Conservation (phyloP, 352 stramenopile species). For the Globisporangium iwayamae region DNA sequence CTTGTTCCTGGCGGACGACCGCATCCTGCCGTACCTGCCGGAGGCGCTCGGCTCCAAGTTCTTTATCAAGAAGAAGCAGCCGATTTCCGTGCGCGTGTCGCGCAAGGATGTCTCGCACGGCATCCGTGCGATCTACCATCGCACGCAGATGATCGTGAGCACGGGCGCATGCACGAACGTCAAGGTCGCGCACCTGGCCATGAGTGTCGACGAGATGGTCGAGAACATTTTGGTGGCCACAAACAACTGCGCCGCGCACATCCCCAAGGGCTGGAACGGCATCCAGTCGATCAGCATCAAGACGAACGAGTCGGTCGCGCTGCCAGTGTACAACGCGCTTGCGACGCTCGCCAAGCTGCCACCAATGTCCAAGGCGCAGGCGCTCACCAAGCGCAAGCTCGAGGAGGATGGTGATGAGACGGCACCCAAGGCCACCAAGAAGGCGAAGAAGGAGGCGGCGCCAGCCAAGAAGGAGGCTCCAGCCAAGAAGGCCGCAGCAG, state of each 20-base stretch:
- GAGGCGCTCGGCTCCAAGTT: constrained; percentile 64
- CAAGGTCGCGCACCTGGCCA: constrained; percentile 70
- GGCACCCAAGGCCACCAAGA: constrained; percentile 12
- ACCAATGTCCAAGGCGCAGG: constrained; percentile 41
- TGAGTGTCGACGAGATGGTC: constrained; percentile 61
- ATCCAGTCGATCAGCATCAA: constrained; percentile 92
- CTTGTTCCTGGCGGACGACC: constrained; percentile 76
- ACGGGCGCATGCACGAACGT: constrained; percentile 88
- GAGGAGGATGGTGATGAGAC: constrained; percentile 33
- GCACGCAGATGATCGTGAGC: constrained; percentile 85
- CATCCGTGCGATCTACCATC: constrained; percentile 42
- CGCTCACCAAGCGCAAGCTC: constrained; percentile 64
- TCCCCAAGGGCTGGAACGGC: constrained; percentile 90
- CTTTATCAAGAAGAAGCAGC: constrained; percentile 80
- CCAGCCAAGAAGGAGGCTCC: constrained; percentile 16
- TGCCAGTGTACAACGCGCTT: constrained; percentile 90
- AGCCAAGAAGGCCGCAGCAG: constrained; percentile 7
- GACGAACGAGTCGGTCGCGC: constrained; percentile 79
- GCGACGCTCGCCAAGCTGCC: constrained; percentile 60
- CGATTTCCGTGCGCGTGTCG: constrained; percentile 69
- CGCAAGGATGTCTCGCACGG: constrained; percentile 48
- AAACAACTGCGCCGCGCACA: constrained; percentile 67
- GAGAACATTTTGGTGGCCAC: constrained; percentile 74
- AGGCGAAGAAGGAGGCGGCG: constrained; percentile 19
- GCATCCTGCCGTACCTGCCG: constrained; percentile 73